Percentiles rank a stretch among this genome's conserved stretches.
phyloP scores from a whole-genome alignment of 495 filamentous ascomycete genomes.

The Xylaria sp. region DNA sequence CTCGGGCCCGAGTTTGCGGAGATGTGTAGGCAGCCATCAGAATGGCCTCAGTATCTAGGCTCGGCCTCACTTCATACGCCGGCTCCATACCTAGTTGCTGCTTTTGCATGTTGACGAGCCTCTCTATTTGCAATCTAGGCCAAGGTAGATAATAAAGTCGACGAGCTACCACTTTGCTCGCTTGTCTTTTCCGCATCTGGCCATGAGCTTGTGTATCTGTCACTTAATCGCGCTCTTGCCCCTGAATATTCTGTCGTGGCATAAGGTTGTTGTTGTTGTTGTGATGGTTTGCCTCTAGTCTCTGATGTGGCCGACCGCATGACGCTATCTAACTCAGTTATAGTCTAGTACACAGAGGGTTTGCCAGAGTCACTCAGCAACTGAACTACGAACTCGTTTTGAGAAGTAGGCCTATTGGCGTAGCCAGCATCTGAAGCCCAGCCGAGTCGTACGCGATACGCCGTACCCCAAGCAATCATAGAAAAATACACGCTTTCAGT shows the following conservation, averaged over 20 bases:
- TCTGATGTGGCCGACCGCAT: conserved; percentile 27
- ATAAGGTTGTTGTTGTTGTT: conserved; percentile 2
- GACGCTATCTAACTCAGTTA: neutral
- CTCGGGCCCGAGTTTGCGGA: conserved; percentile 20
- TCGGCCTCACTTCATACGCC: neutral
- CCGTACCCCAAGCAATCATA: neutral
- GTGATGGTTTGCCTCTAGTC: conserved; percentile 24
- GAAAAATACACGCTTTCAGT: neutral
- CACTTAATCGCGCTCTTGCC: conserved; percentile 28
- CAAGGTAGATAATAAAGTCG: conserved; percentile 23
- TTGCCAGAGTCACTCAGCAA: neutral
- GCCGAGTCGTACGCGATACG: conserved; percentile 15
- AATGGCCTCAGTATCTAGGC: conserved; percentile 6
- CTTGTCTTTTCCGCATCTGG: conserved; percentile 43
- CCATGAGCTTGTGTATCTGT: conserved; percentile 33
- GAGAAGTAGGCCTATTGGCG: neutral
- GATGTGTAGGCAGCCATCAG: conserved; percentile 2
- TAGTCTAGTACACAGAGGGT: neutral
- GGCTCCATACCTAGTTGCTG: neutral
- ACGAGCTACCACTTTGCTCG: conserved; percentile 39
- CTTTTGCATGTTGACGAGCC: conserved; percentile 34
- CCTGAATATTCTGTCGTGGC: conserved; percentile 19
- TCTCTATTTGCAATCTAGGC: conserved; percentile 33
- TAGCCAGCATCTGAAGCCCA: neutral
- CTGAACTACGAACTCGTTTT: neutral